Evolutionary conservation across 257 asterid genomes (phyloP), one percentile per base, ranked within the genome.

Genomic region (Sherardia arvensis): DNA sequence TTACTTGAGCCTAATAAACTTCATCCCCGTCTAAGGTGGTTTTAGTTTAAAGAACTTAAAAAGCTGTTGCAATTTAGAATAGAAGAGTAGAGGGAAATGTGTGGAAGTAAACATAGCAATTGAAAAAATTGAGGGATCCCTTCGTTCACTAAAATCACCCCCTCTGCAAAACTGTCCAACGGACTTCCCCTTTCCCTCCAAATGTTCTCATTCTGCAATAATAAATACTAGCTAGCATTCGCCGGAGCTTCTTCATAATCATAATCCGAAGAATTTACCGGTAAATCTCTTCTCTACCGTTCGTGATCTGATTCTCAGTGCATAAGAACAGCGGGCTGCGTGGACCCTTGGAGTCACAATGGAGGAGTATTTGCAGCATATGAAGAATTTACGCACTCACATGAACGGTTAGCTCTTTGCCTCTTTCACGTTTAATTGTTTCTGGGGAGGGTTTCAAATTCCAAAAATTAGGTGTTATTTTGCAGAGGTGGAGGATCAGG

Each of bases 401-500:
- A 84, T 91, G 79, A 84, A 83, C 77, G 98, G 98, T 91, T 27
- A 57, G 48, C 58, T 53, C 14, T 12, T 26, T 60, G 10, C 62
- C 34, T 68, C 12, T 40, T n/a, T n/a, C n/a, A n/a, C n/a, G n/a
- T n/a, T 57, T 26, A 51, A 5, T 51, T 20, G 8, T 51, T 51
- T 18, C 57, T 5, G 26, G 30, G 15, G 30, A n/a, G 57, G 14
- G 57, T n/a, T 53, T 53, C 27, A 1, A 18, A 3, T 48, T 48
- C 22, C 21, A n/a, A 6, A 21, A 7, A 20, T 20, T 56, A 26
- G 20, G 61, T 28, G 34, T 29, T 1, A 57, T 8, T 45, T 68
- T 79, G 76, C 83, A 90, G 97, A 90, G 83, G 98, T 79, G 76
- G 98, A 91, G 74, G 98, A 91, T 82, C 94, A 91, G 69, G 96